A percentile compares a stretch with the other conserved stretches of the same genome.
These are phyloP conservation scores for Lactarius hatsudake DNA, from an alignment of 768 basidiomycete genomes.

Conservation along the genomic window DNA sequence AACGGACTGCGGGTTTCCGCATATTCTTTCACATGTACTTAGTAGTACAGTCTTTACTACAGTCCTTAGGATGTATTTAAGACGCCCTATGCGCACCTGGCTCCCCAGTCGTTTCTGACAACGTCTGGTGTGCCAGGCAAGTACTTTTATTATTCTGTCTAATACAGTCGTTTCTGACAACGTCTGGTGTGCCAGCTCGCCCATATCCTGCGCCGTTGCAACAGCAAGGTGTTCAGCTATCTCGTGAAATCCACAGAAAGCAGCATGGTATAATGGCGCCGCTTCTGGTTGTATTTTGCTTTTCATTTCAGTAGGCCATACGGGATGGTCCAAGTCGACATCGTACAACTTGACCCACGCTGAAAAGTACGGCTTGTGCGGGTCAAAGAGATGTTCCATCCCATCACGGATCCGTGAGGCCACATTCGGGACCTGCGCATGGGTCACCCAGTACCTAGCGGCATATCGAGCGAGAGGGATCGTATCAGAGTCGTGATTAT, in stretches of 20 bases:
- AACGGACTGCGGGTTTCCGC: no score
- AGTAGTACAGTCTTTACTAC: no score
- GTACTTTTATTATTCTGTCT: no score
- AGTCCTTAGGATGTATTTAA: no score
- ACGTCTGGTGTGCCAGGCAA: no score
- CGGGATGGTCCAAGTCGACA: not conserved
- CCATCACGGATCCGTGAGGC: not conserved
- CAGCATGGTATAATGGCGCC: not conserved
- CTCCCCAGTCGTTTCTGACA: no score
- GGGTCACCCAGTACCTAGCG: not conserved
- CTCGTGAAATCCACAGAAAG: not conserved
- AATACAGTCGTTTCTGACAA: no score
- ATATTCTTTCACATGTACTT: no score
- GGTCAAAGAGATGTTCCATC: not conserved
- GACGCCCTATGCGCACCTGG: no score
- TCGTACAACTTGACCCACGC: not conserved
- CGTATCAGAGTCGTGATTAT: not conserved
- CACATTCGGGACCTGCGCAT: not conserved
- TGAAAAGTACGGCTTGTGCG: no score
- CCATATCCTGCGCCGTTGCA: no score
- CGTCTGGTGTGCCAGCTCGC: no score
- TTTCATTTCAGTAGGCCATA: fast-evolving
- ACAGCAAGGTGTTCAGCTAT: not conserved
- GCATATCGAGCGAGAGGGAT: not conserved
- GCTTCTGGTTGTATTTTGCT: not conserved